A percentile compares a stretch with the other conserved stretches of the same genome.
phyloP scores from a whole-genome alignment of 176 grass and related monocot species.

The Phoenix roebelenii region DNA sequence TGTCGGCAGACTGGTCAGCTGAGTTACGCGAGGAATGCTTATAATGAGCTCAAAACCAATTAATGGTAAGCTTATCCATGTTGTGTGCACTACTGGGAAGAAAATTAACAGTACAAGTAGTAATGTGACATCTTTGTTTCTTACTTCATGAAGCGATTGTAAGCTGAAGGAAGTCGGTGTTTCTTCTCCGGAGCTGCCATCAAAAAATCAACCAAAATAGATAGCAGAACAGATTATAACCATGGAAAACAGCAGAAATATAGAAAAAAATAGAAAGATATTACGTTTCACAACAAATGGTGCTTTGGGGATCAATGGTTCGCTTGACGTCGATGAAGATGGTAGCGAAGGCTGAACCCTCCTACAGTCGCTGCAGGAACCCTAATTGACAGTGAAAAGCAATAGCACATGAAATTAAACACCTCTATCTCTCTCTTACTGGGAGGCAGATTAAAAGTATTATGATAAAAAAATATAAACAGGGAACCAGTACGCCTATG shows the following conservation, averaged over 20 bases:
- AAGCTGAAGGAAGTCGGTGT: constrained; percentile 78
- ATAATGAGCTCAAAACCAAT: too few relatives aligned
- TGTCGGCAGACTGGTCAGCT: too few relatives aligned
- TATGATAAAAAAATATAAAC: too few relatives aligned
- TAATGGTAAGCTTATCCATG: too few relatives aligned
- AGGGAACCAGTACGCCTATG: too few relatives aligned
- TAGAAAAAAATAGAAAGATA: neutral
- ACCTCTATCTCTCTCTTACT: neutral
- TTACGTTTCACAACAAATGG: constrained; percentile 94
- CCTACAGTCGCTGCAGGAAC: constrained; percentile 65
- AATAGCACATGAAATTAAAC: neutral
- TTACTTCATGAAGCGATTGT: constrained; percentile 94
- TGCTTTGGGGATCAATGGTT: constrained; percentile 35
- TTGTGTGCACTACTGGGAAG: too few relatives aligned
- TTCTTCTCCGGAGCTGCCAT: constrained; percentile 87
- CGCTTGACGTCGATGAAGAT: constrained; percentile 35
- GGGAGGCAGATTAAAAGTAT: too few relatives aligned
- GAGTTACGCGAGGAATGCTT: too few relatives aligned
- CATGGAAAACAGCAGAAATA: neutral
- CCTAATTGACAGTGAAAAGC: constrained; percentile 22
- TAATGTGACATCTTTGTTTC: neutral
- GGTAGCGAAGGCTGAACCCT: constrained; percentile 49
- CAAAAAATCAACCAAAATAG: constrained; percentile 15
- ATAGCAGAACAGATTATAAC: neutral
- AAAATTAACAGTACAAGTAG: too few relatives aligned